Percentiles rank a stretch among this genome's conserved stretches.
These are phyloP conservation scores for Blastobotrys malaysiensis DNA, from an alignment of 1,139 yeast species.

Conservation along the genomic window DNA sequence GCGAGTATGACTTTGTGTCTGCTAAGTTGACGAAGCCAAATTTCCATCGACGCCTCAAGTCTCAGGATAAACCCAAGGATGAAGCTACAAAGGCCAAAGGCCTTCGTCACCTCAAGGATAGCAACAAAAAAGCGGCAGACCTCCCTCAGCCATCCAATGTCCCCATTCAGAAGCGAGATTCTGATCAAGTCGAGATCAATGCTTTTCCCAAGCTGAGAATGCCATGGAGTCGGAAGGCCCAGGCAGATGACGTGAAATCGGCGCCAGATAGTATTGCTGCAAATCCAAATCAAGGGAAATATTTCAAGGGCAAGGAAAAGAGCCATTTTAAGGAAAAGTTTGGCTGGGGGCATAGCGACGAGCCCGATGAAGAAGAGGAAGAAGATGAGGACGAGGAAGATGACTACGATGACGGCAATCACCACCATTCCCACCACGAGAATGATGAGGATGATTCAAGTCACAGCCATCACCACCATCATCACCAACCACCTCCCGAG, in stretches of 20 bases:
- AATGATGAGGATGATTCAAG: neutral
- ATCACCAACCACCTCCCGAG: neutral
- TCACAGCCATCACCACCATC: neutral
- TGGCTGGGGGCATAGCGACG: neutral
- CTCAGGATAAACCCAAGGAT: neutral
- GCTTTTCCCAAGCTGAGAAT: constrained; percentile 7
- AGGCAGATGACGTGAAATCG: constrained; percentile 3
- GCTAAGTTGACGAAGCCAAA: neutral
- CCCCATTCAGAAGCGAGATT: neutral
- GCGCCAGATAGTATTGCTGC: neutral
- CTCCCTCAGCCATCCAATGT: neutral
- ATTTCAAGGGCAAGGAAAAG: neutral
- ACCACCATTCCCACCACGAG: constrained; percentile 4
- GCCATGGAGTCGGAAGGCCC: constrained; percentile 8
- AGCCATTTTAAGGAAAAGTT: neutral
- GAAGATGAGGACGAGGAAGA: constrained; percentile 6
- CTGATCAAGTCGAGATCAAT: neutral
- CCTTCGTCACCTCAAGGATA: neutral
- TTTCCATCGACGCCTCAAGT: neutral
- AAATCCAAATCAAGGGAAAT: neutral
- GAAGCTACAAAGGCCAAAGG: neutral
- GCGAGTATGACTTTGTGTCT: neutral
- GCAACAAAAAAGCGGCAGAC: neutral
- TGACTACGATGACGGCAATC: constrained; percentile 3
- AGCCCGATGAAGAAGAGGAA: constrained; percentile 4